Evolutionary conservation across 306 rosid species (phyloP), one percentile per base, ranked within the genome.

Genomic region (Citrullus colocynthis): DNA sequence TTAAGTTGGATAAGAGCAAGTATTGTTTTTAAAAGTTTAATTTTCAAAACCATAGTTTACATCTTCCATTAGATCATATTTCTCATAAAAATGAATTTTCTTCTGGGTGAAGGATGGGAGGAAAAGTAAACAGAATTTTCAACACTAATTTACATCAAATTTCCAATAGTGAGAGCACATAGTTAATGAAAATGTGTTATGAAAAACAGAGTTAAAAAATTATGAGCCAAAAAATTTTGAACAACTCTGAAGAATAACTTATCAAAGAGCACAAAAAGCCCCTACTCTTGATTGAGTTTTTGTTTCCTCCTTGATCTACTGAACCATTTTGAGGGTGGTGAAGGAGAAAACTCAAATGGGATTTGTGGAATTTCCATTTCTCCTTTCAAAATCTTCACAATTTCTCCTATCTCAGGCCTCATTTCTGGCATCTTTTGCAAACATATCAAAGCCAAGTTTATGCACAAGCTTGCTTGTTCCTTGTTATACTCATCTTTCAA

Each of bases 341-440:
- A 89, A 18, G 96, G 96, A 55, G 95, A 94, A 81, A 94, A 92
- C 87, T 92, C 93, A 51, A 91, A 89, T 45, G 95, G 96, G 60
- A 89, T 80, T 28, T 88, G 87, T 28, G 96, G 97, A 69, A 89
- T 89, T 18, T 90, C 96, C 95, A 92, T 90, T 78, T 90, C 98
- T 78, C 98, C 93, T 75, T 86, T 90, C 88, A 95, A 74, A 85
- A 90, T 85, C 89, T 85, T 91, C 48, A 92, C 92, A 77, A 92
- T 89, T 58, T 90, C 98, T n/a, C 92, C 91, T 17, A 89, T 89
- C 74, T 92, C 96, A 3, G 95, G 98, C 72, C 98, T 80, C 82
- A 90, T 81, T 85, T 90, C 98, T 0, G 98, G 98, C 84, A 88
- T 87, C 85, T 85, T 92, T 87, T 86, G 95, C 44, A 92, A 82